Evolutionary conservation across 2,329 filamentous ascomycete genomes (phyloP).

Genomic region (Huntiella moniliformis): DNA sequence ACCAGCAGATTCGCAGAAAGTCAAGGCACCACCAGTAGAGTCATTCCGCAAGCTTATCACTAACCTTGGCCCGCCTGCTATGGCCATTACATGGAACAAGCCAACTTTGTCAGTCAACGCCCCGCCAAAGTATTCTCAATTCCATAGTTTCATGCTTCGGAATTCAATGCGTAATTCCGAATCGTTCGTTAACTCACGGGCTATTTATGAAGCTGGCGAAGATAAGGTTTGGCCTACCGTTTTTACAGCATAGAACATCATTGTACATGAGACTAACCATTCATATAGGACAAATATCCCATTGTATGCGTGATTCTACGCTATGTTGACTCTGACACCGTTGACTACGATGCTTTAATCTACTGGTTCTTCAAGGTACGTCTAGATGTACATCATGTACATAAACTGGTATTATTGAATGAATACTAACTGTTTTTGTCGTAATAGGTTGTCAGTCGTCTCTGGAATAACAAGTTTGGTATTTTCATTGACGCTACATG

Average conservation of each 20-base stretch:
- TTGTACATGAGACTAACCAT: not conserved
- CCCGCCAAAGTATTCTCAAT: constrained; percentile 45
- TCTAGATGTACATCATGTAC: not conserved
- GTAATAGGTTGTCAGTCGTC: constrained; percentile 43
- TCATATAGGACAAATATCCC: constrained; percentile 38
- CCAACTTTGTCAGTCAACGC: constrained; percentile 45
- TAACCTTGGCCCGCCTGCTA: constrained; percentile 46
- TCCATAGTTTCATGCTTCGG: constrained; percentile 54
- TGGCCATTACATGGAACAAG: constrained; percentile 51
- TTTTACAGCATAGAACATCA: not conserved
- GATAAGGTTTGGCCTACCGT: constrained; percentile 31
- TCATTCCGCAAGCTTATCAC: constrained; percentile 42
- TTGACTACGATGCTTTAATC: constrained; percentile 46
- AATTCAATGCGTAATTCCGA: constrained; percentile 48
- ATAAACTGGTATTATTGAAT: not conserved
- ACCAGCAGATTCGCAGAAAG: constrained; percentile 32
- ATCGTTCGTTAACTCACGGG: constrained; percentile 42
- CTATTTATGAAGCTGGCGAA: constrained; percentile 52
- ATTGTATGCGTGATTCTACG: constrained; percentile 52
- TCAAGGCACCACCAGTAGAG: constrained; percentile 38
- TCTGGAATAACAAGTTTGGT: constrained; percentile 52
- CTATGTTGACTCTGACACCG: constrained; percentile 45
- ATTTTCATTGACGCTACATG: constrained; percentile 51
- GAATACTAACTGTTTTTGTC: not conserved
- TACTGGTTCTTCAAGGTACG: constrained; percentile 49